Evolutionary conservation across 2,329 filamentous ascomycete species (phyloP).

Genomic region (Pseudogymnoascus sp.): DNA sequence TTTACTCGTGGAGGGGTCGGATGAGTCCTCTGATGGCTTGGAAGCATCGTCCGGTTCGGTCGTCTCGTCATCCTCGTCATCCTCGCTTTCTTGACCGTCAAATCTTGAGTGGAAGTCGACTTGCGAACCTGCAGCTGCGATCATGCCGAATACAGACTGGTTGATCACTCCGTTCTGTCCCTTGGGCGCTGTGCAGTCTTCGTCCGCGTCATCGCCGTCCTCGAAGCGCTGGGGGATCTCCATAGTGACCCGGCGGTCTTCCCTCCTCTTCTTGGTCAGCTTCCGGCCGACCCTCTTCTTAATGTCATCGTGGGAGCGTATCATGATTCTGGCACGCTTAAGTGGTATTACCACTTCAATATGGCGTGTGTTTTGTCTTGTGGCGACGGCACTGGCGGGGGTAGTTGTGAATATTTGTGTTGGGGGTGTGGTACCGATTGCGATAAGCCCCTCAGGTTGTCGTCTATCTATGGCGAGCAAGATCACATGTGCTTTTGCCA

Average conservation of each 20-base stretch:
- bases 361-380: not conserved
- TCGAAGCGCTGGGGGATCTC: conserved; percentile 50
- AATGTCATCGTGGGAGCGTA: conserved; percentile 33
- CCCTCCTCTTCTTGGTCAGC: conserved; percentile 36
- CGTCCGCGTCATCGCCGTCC: conserved; percentile 51
- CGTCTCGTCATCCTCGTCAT: conserved; percentile 33
- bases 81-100: conserved; percentile 72
- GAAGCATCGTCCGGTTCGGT: conserved; percentile 1
- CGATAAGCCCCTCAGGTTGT: conserved; percentile 9
- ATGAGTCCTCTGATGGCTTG: not conserved
- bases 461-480: not conserved
- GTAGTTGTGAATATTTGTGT: conserved; percentile 6
- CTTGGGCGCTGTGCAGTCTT: conserved; percentile 53
- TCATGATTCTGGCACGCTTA: conserved; percentile 17
- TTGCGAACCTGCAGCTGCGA: conserved; percentile 77
- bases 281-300: conserved; percentile 36
- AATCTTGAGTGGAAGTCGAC: conserved; percentile 77
- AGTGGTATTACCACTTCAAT: not conserved
- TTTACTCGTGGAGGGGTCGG: not conserved
- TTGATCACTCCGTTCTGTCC: conserved; percentile 55
- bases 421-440: not conserved
- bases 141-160: conserved; percentile 88
- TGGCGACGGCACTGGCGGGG: not conserved
- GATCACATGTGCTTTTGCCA: not conserved
- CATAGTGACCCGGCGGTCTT: conserved; percentile 37